Evolutionary conservation across 2,329 filamentous ascomycete species (phyloP).

Genomic region (Akanthomyces lecanii): DNA sequence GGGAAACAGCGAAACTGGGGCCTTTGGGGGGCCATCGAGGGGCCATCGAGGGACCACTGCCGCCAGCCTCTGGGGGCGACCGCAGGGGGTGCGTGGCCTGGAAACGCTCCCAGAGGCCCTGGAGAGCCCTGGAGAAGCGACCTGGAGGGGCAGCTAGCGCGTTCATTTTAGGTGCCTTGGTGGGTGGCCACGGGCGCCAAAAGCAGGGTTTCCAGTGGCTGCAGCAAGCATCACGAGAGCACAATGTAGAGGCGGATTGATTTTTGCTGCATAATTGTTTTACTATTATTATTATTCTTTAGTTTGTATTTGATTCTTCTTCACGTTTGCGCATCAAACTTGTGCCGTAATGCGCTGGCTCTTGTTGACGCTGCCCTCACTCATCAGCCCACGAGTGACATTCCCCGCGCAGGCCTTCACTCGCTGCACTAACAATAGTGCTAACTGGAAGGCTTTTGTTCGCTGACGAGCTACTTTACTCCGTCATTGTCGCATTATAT

Average conservation of each 20-base stretch:
- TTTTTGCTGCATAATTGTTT: not conserved
- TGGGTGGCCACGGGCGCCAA: constrained; percentile 2
- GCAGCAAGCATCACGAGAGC: not conserved
- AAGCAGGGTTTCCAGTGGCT: not conserved
- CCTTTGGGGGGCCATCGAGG: not conserved
- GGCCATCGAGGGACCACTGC: not conserved
- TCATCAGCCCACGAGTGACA: not conserved
- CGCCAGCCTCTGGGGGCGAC: not conserved
- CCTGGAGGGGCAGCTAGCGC: constrained; percentile 2
- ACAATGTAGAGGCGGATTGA: not conserved
- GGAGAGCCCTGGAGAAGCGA: not conserved
- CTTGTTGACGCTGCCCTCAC: not conserved
- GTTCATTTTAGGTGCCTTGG: not conserved
- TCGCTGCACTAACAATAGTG: too few species aligned
- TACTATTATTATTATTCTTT: not conserved
- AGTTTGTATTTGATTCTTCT: not conserved
- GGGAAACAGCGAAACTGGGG: not conserved
- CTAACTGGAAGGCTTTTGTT: too few species aligned
- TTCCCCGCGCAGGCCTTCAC: too few species aligned
- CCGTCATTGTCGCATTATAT: not conserved
- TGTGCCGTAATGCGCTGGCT: not conserved
- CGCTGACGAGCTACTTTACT: too few species aligned
- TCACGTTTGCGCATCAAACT: too few species aligned
- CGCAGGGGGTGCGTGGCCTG: constrained; percentile 5
- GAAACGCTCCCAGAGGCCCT: not conserved